These are phyloP conservation scores for Salix viminalis DNA, from an alignment of 345 rosid genomes.

Conservation along the genomic window DNA sequence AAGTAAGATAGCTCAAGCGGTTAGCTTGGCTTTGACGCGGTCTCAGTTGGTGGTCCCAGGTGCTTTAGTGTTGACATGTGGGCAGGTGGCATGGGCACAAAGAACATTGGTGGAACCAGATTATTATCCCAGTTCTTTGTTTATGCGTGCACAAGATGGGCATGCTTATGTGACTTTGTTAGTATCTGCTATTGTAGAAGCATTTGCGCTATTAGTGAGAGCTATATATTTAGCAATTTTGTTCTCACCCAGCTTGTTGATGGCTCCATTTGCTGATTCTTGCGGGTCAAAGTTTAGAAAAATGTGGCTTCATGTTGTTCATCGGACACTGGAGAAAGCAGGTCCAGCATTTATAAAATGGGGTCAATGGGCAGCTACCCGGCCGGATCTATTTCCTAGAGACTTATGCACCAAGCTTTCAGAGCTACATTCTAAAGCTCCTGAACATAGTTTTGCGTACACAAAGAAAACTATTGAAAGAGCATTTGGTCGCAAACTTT, in stretches of 20 bases:
- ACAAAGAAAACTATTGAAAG: conserved; percentile 71
- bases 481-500: conserved; percentile 85
- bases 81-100: conserved; percentile 61
- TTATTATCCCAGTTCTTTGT: conserved; percentile 47
- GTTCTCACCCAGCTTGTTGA: conserved; percentile 68
- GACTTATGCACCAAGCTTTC: conserved; percentile 86
- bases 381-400: conserved; percentile 88
- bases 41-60: conserved; percentile 60
- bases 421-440: conserved; percentile 87
- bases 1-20: conserved; percentile 66
- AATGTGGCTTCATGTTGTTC: conserved; percentile 65
- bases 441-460: conserved; percentile 84
- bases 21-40: conserved; percentile 65
- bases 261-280: conserved; percentile 65
- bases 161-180: conserved; percentile 50
- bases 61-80: conserved; percentile 50
- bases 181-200: conserved; percentile 44
- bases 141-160: conserved; percentile 52
- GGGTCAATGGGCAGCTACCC: conserved; percentile 99
- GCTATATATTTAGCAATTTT: conserved; percentile 61
- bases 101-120: conserved; percentile 37
- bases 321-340: conserved; percentile 66
- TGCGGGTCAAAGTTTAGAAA: conserved; percentile 62
- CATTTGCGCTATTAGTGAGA: conserved; percentile 57
- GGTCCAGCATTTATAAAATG: conserved; percentile 99